phyloP scores from a whole-genome alignment of 2,329 filamentous ascomycete genomes.

The Aspergillus sp. region DNA sequence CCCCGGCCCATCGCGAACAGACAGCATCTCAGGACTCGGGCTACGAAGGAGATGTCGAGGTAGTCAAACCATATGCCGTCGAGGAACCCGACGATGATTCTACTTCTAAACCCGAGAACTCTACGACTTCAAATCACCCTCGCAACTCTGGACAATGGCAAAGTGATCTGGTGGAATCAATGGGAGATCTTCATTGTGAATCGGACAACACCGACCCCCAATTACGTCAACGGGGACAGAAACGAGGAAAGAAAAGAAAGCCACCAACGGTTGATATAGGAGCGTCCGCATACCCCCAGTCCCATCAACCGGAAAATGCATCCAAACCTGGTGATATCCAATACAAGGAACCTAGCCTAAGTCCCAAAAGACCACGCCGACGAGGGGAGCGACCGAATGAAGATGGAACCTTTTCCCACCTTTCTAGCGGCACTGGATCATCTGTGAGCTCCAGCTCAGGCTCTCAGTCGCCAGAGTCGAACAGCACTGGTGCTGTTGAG shows the following conservation, averaged over 20 bases:
- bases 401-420: slow-evolving; percentile 9
- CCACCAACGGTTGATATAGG: slow-evolving; percentile 4
- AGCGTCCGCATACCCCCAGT: neutral
- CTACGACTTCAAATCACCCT: slow-evolving; percentile 12
- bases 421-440: slow-evolving; percentile 11
- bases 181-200: slow-evolving; percentile 27
- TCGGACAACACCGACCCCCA: slow-evolving; percentile 15
- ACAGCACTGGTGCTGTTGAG: slow-evolving; percentile 8
- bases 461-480: slow-evolving; percentile 14
- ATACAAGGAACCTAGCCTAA: slow-evolving; percentile 8
- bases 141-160: slow-evolving; percentile 25
- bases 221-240: slow-evolving; percentile 3
- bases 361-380: slow-evolving; percentile 22
- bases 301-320: slow-evolving; percentile 1
- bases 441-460: slow-evolving; percentile 17
- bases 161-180: slow-evolving; percentile 28
- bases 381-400: slow-evolving; percentile 11
- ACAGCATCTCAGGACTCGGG: neutral
- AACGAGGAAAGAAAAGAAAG: slow-evolving; percentile 33
- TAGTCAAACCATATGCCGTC: slow-evolving; percentile 36
- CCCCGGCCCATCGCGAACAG: neutral
- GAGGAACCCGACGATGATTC: slow-evolving; percentile 31
- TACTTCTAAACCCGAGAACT: neutral
- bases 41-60: slow-evolving; percentile 14
- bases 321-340: slow-evolving; percentile 8